These are phyloP conservation scores for Glomus cerebriforme DNA, from an alignment of 192 early-diverging fungal species.

Conservation along the genomic window DNA sequence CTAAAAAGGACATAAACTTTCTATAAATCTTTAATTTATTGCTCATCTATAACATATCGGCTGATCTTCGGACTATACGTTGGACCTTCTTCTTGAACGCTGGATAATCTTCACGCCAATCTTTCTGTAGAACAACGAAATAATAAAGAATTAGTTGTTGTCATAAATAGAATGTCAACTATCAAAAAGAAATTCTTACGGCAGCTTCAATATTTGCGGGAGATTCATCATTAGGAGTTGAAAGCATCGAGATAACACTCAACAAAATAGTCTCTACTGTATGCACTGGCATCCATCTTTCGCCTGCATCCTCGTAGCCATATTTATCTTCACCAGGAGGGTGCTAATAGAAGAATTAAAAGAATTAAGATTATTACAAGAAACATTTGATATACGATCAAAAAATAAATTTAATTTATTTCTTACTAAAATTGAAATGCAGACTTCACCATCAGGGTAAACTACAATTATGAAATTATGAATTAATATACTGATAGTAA, in stretches of 20 bases:
- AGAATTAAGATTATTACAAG: neutral
- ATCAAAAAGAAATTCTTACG: slow-evolving; percentile 49
- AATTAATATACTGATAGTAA: neutral
- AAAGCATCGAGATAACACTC: slow-evolving; percentile 90
- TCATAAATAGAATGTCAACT: neutral
- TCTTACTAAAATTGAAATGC: slow-evolving; percentile 93
- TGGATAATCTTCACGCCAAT: slow-evolving; percentile 70
- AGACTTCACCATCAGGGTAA: slow-evolving; percentile 87
- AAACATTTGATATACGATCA: neutral
- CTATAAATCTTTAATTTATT: neutral
- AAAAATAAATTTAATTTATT: slow-evolving; percentile 22
- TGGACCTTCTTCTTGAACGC: slow-evolving; percentile 79
- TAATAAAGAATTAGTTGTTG: neutral
- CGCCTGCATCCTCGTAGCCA: slow-evolving; percentile 87
- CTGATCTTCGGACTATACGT: slow-evolving; percentile 48
- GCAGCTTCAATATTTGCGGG: slow-evolving; percentile 96
- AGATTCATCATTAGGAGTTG: slow-evolving; percentile 90
- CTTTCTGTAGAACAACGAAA: slow-evolving; percentile 56
- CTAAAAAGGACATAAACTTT: neutral
- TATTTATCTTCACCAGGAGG: slow-evolving; percentile 84
- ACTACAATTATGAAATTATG: slow-evolving; percentile 49
- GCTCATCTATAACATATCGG: neutral
- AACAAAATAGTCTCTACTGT: slow-evolving; percentile 92
- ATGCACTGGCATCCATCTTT: slow-evolving; percentile 96
- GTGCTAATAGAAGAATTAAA: slow-evolving; percentile 45